Percentiles rank a stretch among this genome's conserved stretches.
Evolutionary conservation across 1,139 yeast species (phyloP).

Genomic region (Scheffersomyces cryptocercus): DNA sequence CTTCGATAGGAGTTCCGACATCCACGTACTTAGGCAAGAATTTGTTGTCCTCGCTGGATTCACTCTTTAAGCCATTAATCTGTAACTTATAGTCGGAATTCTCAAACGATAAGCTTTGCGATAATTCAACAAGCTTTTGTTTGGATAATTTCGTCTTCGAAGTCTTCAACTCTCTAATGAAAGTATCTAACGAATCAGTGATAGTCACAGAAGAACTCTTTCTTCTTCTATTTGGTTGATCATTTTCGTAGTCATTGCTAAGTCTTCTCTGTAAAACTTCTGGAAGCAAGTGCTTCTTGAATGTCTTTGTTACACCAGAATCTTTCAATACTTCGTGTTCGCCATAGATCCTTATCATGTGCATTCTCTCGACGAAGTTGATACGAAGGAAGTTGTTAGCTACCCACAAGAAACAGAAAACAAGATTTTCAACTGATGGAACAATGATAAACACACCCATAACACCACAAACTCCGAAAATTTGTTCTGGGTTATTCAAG

Average conservation of each 20-base stretch:
- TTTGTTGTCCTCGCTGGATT: conserved; percentile 6
- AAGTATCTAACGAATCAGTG: conserved; percentile 43
- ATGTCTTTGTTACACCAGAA: conserved; percentile 69
- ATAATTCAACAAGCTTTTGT: conserved; percentile 41
- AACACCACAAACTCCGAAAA: conserved; percentile 79
- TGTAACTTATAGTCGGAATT: conserved; percentile 36
- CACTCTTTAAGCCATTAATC: conserved; percentile 22
- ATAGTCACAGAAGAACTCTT: conserved; percentile 24
- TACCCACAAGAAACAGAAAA: conserved; percentile 69
- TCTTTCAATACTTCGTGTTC: conserved; percentile 58
- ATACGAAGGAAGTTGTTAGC: conserved; percentile 65
- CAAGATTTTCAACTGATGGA: conserved; percentile 56
- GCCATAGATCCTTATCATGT: conserved; percentile 79
- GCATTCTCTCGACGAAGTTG: conserved; percentile 75
- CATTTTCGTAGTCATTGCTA: conserved; percentile 16
- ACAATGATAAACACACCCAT: conserved; percentile 76
- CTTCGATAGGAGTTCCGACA: conserved; percentile 56
- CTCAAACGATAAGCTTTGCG: conserved; percentile 42
- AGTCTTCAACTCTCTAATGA: conserved; percentile 39
- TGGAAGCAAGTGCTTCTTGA: conserved; percentile 52
- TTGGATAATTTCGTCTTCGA: conserved; percentile 35
- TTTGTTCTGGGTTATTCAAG: conserved; percentile 81
- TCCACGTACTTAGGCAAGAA: conserved; percentile 23
- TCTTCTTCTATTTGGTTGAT: conserved; percentile 15
- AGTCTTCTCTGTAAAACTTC: conserved; percentile 39